Evolutionary conservation across 352 stramenopile species (phyloP).

Genomic region (Plasmopara halstedii): DNA sequence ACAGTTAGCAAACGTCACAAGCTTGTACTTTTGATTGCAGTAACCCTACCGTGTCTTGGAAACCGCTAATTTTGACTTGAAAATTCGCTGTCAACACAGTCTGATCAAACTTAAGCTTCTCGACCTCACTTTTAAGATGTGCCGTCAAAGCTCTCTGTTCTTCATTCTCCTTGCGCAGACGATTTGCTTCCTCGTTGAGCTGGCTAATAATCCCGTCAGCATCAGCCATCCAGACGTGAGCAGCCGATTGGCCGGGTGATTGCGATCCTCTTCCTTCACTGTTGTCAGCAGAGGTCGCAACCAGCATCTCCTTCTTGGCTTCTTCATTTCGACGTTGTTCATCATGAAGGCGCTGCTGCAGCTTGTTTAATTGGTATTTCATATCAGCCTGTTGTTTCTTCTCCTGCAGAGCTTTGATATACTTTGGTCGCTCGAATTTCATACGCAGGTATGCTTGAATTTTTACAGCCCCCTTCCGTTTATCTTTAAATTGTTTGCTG

Average conservation of each 20-base stretch:
- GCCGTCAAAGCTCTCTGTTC: slow-evolving; percentile 42
- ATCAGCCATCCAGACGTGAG: slow-evolving; percentile 81
- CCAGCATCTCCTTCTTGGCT: slow-evolving; percentile 36
- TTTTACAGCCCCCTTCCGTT: slow-evolving; percentile 41
- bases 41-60: slow-evolving; percentile 44
- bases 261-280: slow-evolving; percentile 32
- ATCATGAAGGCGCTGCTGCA: slow-evolving; percentile 55
- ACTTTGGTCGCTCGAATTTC: slow-evolving; percentile 52
- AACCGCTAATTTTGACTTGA: slow-evolving; percentile 77
- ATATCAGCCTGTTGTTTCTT: slow-evolving; percentile 57
- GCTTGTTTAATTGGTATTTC: slow-evolving; percentile 40
- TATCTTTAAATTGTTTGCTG: slow-evolving; percentile 49
- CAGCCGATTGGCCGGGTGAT: slow-evolving; percentile 49
- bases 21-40: neutral
- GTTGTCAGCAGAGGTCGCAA: slow-evolving; percentile 33
- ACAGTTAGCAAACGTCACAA: slow-evolving; percentile 1
- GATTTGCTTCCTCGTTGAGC: slow-evolving; percentile 62
- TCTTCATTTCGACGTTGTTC: slow-evolving; percentile 58
- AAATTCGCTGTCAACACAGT: slow-evolving; percentile 66
- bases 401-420: slow-evolving; percentile 37
- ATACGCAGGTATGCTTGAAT: slow-evolving; percentile 63
- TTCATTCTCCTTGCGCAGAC: slow-evolving; percentile 71
- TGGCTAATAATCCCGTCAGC: slow-evolving; percentile 76
- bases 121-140: slow-evolving; percentile 53
- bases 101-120: slow-evolving; percentile 73